Conservation (phyloP, 257 asterid genomes). For the Salvia miltiorrhiza region DNA sequence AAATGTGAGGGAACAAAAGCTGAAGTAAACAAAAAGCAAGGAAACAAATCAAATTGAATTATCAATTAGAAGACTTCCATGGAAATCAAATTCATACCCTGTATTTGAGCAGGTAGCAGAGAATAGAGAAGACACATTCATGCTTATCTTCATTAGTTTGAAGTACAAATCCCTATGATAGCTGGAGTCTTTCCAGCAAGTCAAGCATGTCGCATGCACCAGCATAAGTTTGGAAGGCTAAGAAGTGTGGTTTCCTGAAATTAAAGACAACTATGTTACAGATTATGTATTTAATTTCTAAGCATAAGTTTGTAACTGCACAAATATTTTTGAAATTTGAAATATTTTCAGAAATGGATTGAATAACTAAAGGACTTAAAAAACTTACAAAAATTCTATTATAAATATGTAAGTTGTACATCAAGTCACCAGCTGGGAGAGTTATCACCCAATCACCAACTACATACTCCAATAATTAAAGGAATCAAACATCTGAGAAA, state of each 20-base stretch:
- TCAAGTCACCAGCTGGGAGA: too few relatives aligned
- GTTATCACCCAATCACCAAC: too few relatives aligned
- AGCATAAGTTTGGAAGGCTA: too few relatives aligned
- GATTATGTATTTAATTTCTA: background rate
- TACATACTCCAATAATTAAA: too few relatives aligned
- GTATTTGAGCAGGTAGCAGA: slow-evolving; percentile 3
- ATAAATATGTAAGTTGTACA: too few relatives aligned
- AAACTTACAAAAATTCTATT: too few relatives aligned
- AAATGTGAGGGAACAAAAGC: background rate
- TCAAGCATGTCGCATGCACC: background rate
- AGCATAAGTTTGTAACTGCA: too few relatives aligned
- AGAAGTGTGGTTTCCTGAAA: too few relatives aligned
- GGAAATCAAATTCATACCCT: slow-evolving; percentile 1
- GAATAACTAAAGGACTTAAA: too few relatives aligned
- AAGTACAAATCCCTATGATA: background rate
- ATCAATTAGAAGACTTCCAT: background rate
- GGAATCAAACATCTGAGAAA: background rate
- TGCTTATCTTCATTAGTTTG: background rate
- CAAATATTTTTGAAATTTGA: too few relatives aligned
- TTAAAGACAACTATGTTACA: background rate
- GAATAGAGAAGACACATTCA: background rate
- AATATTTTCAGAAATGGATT: too few relatives aligned
- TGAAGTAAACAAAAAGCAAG: background rate
- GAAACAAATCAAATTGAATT: too few relatives aligned
- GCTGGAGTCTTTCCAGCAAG: background rate